Conservation (phyloP, 805 yeast species). For the Zygotorulaspora chibaensis region DNA sequence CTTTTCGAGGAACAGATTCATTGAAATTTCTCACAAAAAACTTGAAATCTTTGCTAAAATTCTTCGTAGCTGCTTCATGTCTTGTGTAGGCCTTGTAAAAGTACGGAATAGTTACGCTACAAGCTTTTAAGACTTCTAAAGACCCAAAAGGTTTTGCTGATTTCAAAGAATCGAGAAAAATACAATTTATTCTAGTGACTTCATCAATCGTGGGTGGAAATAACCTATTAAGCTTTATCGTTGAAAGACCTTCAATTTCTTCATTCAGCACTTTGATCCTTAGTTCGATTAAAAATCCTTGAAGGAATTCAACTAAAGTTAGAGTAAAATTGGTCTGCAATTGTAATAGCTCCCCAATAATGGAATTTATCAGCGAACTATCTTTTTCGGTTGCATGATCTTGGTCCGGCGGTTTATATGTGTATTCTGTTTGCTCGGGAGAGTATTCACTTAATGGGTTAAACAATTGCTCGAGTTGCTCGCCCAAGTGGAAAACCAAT, state of each 20-base stretch:
- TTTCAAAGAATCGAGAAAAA: conserved; percentile 69
- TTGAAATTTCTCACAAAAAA: conserved; percentile 40
- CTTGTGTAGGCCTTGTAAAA: conserved; percentile 90
- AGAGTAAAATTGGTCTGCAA: conserved; percentile 74
- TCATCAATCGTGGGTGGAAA: conserved; percentile 97
- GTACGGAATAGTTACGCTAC: conserved; percentile 80
- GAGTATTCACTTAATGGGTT: conserved; percentile 89
- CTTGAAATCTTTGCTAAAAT: conserved; percentile 47
- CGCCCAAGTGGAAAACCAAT: conserved; percentile 72
- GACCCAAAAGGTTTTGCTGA: conserved; percentile 66
- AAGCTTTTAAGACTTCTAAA: conserved; percentile 70
- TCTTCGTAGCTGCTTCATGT: conserved; percentile 86
- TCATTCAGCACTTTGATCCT: conserved; percentile 63
- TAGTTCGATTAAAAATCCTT: conserved; percentile 72
- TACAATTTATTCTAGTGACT: conserved; percentile 82
- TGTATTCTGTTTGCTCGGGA: conserved; percentile 76
- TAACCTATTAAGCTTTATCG: conserved; percentile 63
- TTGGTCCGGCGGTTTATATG: conserved; percentile 57
- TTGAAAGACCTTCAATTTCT: conserved; percentile 49
- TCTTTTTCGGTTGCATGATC: conserved; percentile 15
- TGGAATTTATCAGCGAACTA: conserved; percentile 40
- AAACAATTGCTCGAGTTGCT: conserved; percentile 81
- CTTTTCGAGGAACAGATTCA: conserved; percentile 24
- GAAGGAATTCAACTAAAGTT: conserved; percentile 68
- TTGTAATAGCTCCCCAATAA: conserved; percentile 61